Base-by-base conservation (phyloP, 139 green algal genomes). In the Micractinium conductrix region DNA sequence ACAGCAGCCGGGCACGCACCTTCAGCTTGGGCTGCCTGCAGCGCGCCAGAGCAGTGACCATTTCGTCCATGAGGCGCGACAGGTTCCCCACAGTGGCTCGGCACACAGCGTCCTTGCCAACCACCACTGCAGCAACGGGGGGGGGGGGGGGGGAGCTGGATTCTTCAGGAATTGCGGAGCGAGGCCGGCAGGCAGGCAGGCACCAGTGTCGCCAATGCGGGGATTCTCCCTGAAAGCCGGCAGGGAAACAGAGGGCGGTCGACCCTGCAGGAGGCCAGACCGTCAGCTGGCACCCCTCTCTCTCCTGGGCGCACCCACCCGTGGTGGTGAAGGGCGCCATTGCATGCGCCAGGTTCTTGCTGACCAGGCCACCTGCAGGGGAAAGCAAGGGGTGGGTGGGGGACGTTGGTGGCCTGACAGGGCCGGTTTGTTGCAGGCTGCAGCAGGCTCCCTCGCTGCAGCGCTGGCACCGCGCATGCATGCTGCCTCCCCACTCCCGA, bases 1-100 rank as follows among this genome's bases (percentile, higher is more conserved):
- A 70, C 33, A 38, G 3, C 38, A 28, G 28, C 24, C 21, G 60
- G 14, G 4, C 1, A 1, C 78, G n/a, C 48, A 80, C 80, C 72
- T 83, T 80, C 14, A 88, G 42, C 35, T 90, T 90, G 60, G 87
- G 87, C 75, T 84, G 79, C 78, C 74, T 86, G 82, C 85, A 91
- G 37, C 90, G 78, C 0, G 86, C 87, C 28, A 93, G 78, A 0
- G 89, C 78, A 2, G 80, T 84, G 24, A 93, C 63, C 80, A 93
- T 90, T 44, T 93, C 90, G 26, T 93, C 90, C 84, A 93, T 87
- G 22, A 93, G 82, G 26, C 84, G 53, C 17, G 43, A n/a, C 28
- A 93, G 78, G 44, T 86, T 91, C 45, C 82, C 67, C 10, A 91
- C 79, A 10, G 76, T 84, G 38, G 70, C 50, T 30, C 90, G 70